phyloP scores from a whole-genome alignment of 805 yeast species.

The Grigorovia yakushimaensis region DNA sequence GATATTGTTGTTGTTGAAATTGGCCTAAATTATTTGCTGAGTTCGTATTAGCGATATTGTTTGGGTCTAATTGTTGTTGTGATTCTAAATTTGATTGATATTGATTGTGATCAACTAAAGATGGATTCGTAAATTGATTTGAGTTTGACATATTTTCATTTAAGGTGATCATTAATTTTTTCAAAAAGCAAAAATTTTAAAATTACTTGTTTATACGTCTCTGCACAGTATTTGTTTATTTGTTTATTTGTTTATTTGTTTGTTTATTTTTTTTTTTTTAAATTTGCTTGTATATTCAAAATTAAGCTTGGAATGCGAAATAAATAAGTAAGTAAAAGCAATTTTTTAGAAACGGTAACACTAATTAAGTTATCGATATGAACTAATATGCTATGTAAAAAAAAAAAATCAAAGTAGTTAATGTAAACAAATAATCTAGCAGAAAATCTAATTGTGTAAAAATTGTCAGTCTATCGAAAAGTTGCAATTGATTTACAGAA shows the following conservation, averaged over 20 bases:
- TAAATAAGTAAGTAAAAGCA: no score
- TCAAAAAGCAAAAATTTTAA: no score
- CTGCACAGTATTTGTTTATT: no score
- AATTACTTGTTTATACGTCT: no score
- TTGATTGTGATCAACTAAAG: constrained; percentile 3
- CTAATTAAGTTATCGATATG: background rate
- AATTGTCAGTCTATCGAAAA: background rate
- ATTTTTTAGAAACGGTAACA: no score
- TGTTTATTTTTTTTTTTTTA: no score
- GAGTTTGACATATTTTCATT: background rate
- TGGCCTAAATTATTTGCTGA: constrained; percentile 2
- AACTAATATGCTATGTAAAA: background rate
- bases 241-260: no score
- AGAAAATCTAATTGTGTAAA: background rate
- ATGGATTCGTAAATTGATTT: background rate
- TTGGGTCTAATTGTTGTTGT: constrained; percentile 8
- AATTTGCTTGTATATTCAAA: no score
- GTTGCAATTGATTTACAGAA: background rate
- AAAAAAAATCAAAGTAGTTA: background rate
- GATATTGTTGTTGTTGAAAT: constrained; percentile 9
- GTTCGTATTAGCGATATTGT: background rate
- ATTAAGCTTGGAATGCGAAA: no score
- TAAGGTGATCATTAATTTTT: background rate
- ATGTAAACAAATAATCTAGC: background rate
- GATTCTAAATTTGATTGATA: constrained; percentile 17